Evolutionary conservation across 164 flowering plant genomes (phyloP).

Genomic region (Vitis riparia): DNA sequence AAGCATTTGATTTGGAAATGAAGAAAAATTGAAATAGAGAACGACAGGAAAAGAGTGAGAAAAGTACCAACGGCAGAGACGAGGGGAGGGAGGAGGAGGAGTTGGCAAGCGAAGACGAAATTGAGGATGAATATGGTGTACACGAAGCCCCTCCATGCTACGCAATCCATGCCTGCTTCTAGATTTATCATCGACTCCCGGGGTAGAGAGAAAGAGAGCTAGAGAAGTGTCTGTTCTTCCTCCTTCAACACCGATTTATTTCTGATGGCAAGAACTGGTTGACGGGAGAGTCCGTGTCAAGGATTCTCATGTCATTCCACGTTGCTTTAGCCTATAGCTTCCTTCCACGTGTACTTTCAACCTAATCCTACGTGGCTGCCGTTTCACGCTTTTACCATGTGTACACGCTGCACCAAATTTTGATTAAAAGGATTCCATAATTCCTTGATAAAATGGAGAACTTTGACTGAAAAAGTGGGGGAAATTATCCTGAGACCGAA

Average conservation of each 20-base stretch:
- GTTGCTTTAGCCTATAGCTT: conserved; percentile 26
- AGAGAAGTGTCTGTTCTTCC: too few species aligned
- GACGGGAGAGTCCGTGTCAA: not conserved
- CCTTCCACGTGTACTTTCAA: conserved; percentile 25
- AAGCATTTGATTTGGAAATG: not conserved
- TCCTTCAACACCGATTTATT: too few species aligned
- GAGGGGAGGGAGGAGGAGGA: conserved; percentile 67
- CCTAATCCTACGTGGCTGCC: not conserved
- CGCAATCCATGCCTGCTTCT: conserved; percentile 33
- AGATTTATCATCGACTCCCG: not conserved
- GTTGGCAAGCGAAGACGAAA: conserved; percentile 60
- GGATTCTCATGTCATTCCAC: conserved; percentile 27
- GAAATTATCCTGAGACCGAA: too few species aligned
- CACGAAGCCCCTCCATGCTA: conserved; percentile 55
- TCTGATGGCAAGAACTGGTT: too few species aligned
- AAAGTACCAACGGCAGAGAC: conserved; percentile 60
- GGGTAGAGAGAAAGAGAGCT: not conserved
- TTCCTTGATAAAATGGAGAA: too few species aligned
- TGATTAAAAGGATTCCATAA: too few species aligned
- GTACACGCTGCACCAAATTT: too few species aligned
- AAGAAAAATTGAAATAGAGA: not conserved
- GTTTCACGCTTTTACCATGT: too few species aligned
- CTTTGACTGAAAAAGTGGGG: too few species aligned
- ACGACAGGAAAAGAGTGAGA: not conserved
- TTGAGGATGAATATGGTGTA: conserved; percentile 48